Conservation (phyloP, 2,329 filamentous ascomycete species). For the Bipolaris victoriae region DNA sequence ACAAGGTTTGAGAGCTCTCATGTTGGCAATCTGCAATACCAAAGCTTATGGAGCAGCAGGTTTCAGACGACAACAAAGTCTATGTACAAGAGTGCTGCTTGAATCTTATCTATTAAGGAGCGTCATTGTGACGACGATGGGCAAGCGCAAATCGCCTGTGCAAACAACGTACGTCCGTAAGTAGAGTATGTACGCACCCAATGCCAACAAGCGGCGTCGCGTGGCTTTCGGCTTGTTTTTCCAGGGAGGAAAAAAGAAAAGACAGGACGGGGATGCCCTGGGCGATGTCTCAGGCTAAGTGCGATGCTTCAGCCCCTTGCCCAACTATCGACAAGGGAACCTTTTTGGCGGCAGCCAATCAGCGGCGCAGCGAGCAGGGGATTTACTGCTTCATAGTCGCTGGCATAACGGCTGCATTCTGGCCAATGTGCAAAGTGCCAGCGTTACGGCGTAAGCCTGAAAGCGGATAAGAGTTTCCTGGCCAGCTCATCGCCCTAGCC, state of each 20-base stretch:
- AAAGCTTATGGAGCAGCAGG: background rate
- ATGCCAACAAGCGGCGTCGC: conserved; percentile 8
- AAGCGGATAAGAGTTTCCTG: conserved; percentile 26
- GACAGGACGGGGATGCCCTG: conserved; percentile 23
- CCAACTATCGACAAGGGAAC: conserved; percentile 23
- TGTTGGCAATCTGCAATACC: background rate
- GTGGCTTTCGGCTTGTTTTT: conserved; percentile 20
- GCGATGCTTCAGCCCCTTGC: conserved; percentile 5
- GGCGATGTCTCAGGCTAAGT: conserved; percentile 36
- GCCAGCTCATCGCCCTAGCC: conserved; percentile 26
- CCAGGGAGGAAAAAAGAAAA: conserved; percentile 13
- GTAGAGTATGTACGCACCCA: too few relatives aligned
- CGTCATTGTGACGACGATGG: background rate
- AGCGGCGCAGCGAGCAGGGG: conserved; percentile 18
- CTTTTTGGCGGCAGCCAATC: conserved; percentile 28
- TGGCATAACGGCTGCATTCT: conserved; percentile 30
- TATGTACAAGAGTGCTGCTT: background rate
- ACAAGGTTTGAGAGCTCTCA: background rate
- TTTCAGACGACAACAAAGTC: background rate
- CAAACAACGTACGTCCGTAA: background rate
- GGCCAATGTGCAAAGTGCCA: conserved; percentile 29
- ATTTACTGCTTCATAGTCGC: conserved; percentile 36
- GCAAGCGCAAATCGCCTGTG: background rate
- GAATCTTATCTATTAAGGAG: background rate
- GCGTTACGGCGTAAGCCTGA: conserved; percentile 26